Evolutionary conservation across 352 stramenopile species (phyloP).

Genomic region (Plasmopara halstedii): DNA sequence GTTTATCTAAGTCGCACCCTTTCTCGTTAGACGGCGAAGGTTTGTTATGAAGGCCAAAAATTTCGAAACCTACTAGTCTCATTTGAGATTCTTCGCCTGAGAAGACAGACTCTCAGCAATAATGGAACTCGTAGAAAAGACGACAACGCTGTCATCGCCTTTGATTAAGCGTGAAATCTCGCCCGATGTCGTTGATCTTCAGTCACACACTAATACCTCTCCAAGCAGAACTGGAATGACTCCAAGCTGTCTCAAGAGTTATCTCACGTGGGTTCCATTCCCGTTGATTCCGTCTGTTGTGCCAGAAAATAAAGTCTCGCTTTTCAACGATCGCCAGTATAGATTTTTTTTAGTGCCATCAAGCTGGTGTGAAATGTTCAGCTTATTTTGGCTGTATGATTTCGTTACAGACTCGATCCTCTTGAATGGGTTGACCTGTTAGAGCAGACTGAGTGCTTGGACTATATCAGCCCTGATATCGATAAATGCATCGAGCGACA

Average conservation of each 20-base stretch:
- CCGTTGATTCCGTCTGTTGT: conserved; percentile 10
- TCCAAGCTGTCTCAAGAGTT: conserved; percentile 12
- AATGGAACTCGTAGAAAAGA: conserved; percentile 13
- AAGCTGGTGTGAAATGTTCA: neutral
- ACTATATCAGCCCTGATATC: conserved; percentile 71
- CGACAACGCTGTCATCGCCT: neutral
- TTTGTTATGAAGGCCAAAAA: conserved; percentile 4
- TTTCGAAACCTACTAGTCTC: conserved; percentile 11
- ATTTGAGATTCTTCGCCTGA: conserved; percentile 19
- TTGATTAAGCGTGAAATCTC: conserved; percentile 5
- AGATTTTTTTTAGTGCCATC: neutral
- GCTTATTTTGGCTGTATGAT: neutral
- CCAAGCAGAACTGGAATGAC: conserved; percentile 19
- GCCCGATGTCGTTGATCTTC: conserved; percentile 3
- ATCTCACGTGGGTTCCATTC: conserved; percentile 13
- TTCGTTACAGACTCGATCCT: conserved; percentile 14
- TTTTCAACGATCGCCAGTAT: conserved; percentile 20
- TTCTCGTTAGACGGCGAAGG: conserved; percentile 24
- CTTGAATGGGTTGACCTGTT: conserved; percentile 60
- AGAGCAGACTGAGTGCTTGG: conserved; percentile 23
- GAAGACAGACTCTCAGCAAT: conserved; percentile 10
- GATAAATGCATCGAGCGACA: conserved; percentile 32
- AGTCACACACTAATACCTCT: conserved; percentile 7
- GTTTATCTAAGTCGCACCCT: conserved; percentile 7
- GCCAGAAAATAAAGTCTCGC: conserved; percentile 2